These are phyloP conservation scores for Phytophthora idaei DNA, from an alignment of 352 stramenopile genomes.

Conservation along the genomic window DNA sequence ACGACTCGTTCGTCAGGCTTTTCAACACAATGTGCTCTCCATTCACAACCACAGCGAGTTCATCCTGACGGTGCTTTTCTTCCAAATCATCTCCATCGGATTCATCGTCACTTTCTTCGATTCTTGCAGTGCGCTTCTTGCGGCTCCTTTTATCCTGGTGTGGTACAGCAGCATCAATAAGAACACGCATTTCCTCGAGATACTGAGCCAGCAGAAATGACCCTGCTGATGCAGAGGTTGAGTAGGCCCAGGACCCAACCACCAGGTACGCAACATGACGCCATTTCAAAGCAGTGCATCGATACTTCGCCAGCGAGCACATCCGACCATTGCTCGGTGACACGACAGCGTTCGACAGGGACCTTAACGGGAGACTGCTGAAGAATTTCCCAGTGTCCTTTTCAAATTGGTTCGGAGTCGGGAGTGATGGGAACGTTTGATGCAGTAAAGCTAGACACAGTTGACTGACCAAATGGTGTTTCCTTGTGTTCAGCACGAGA, in stretches of 20 bases:
- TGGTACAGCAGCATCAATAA: conserved; percentile 40
- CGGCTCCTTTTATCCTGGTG: conserved; percentile 4
- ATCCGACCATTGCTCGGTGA: conserved; percentile 37
- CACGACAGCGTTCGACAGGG: conserved; percentile 39
- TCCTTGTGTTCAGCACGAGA: conserved; percentile 52
- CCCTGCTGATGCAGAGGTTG: conserved; percentile 32
- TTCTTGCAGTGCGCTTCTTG: conserved; percentile 15
- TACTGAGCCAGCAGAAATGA: conserved; percentile 48
- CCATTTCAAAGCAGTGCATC: conserved; percentile 49
- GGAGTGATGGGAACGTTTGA: conserved; percentile 48
- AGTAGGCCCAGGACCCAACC: conserved; percentile 62
- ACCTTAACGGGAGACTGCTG: conserved; percentile 36
- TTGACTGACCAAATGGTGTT: conserved; percentile 47
- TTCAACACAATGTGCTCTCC: conserved; percentile 72
- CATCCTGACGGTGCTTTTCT: conserved; percentile 29
- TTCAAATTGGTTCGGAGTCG: conserved; percentile 18
- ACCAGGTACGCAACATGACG: conserved; percentile 59
- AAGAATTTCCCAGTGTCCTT: conserved; percentile 22
- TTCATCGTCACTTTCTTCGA: conserved; percentile 32
- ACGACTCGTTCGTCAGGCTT: conserved; percentile 64
- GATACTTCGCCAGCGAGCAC: conserved; percentile 55
- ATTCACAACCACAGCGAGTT: conserved; percentile 38
- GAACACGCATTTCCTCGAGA: conserved; percentile 50
- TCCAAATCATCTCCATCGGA: conserved; percentile 38
- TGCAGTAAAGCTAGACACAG: conserved; percentile 68